phyloP scores from a whole-genome alignment of 371 early-diverging fungal species.

The Capillidium rhysosporum region DNA sequence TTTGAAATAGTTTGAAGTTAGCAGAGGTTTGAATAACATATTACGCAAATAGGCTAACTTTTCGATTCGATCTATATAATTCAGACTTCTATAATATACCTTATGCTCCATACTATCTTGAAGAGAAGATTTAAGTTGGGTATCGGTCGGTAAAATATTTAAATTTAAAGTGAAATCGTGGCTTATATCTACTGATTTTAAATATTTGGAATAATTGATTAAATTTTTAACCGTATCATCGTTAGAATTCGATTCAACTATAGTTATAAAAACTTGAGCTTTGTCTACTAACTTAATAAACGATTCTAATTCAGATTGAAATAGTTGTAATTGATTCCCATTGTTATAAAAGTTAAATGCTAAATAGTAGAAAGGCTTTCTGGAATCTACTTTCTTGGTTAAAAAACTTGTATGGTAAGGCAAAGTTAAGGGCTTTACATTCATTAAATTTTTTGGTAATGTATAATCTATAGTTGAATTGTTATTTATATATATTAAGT shows the following conservation, averaged over 20 bases:
- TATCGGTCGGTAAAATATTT: neutral
- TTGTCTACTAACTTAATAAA: neutral
- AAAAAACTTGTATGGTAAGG: neutral
- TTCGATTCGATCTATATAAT: neutral
- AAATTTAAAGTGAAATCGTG: neutral
- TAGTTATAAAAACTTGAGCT: neutral
- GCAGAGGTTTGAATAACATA: neutral
- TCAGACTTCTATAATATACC: neutral
- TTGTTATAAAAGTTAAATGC: neutral
- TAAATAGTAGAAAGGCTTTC: neutral
- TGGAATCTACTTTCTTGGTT: neutral
- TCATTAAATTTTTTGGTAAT: neutral
- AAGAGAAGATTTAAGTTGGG: no score
- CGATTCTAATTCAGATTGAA: neutral
- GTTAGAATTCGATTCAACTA: neutral
- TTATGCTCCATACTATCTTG: no score
- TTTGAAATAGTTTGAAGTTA: neutral
- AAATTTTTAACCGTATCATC: neutral
- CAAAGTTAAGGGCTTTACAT: neutral
- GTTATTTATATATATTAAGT: neutral
- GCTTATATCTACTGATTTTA: neutral
- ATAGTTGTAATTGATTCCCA: neutral
- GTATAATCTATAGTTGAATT: neutral
- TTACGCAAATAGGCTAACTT: neutral
- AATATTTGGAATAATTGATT: neutral